Conservation (phyloP, 2,329 filamentous ascomycete genomes). For the Trichoderma sp. region DNA sequence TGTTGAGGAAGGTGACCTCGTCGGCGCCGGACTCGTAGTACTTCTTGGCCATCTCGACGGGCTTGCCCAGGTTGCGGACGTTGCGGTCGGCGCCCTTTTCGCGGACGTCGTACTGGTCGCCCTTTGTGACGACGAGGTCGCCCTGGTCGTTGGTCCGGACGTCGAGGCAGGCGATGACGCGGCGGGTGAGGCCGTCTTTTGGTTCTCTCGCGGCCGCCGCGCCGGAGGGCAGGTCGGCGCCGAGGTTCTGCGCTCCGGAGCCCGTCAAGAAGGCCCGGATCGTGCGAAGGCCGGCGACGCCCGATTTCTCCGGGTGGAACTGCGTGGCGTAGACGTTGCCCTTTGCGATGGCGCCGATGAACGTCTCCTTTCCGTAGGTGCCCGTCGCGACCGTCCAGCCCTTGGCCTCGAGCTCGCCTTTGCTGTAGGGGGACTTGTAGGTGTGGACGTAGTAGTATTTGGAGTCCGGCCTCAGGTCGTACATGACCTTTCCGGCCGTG, state of each 20-base stretch:
- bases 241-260: slow-evolving; percentile 57
- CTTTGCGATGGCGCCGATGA: slow-evolving; percentile 85
- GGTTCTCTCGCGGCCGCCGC: slow-evolving; percentile 31
- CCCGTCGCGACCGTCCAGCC: slow-evolving; percentile 94
- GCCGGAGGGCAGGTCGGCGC: slow-evolving; percentile 29
- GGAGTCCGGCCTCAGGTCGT: slow-evolving; percentile 75
- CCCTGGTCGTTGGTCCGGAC: slow-evolving; percentile 92
- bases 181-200: slow-evolving; percentile 77
- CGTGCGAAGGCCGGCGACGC: slow-evolving; percentile 81
- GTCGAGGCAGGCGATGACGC: slow-evolving; percentile 94
- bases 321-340: slow-evolving; percentile 89
- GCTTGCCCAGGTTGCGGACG: slow-evolving; percentile 94
- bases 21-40: slow-evolving; percentile 98
- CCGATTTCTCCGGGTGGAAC: slow-evolving; percentile 98
- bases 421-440: slow-evolving; percentile 77
- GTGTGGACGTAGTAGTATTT: slow-evolving; percentile 99
- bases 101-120: slow-evolving; percentile 97
- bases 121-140: slow-evolving; percentile 96
- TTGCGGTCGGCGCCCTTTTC: slow-evolving; percentile 70
- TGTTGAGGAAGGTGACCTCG: slow-evolving; percentile 97
- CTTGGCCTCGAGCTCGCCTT: slow-evolving; percentile 72
- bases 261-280: slow-evolving; percentile 86
- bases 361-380: slow-evolving; percentile 83
- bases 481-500: slow-evolving; percentile 62
- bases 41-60: slow-evolving; percentile 86